Conservation (phyloP, 169 alveolate species). For the Eimeria sp. region DNA sequence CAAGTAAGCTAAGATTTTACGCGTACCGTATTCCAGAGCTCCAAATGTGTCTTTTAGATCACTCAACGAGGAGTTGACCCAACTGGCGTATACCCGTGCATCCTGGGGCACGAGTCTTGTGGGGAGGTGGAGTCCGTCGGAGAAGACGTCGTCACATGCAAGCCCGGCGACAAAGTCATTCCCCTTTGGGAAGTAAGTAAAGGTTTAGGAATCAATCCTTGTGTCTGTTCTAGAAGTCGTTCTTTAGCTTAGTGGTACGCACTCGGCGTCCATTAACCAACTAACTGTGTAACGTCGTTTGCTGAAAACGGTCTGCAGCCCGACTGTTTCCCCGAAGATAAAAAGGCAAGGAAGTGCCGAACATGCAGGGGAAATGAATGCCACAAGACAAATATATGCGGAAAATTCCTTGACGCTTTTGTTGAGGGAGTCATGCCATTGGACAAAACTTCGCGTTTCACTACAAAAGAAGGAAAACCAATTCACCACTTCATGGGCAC, state of each 20-base stretch:
- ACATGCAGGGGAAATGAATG: slow-evolving; percentile 87
- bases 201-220: neutral
- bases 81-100: slow-evolving; percentile 89
- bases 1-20: neutral
- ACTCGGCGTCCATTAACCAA: neutral
- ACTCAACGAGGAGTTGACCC: slow-evolving; percentile 90
- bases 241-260: neutral
- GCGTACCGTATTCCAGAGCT: neutral
- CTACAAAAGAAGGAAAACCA: slow-evolving; percentile 85
- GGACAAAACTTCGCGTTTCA: slow-evolving; percentile 90
- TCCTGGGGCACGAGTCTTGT: slow-evolving; percentile 92
- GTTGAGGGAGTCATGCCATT: slow-evolving; percentile 92
- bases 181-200: slow-evolving; percentile 86
- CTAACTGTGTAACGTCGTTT: neutral
- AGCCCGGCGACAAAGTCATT: slow-evolving; percentile 90
- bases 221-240: neutral
- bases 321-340: slow-evolving; percentile 76
- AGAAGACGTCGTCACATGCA: slow-evolving; percentile 92
- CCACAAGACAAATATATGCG: slow-evolving; percentile 90
- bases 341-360: slow-evolving; percentile 71
- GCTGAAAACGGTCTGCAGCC: slow-evolving; percentile 48
- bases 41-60: slow-evolving; percentile 36
- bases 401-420: slow-evolving; percentile 87
- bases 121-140: slow-evolving; percentile 92
- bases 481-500: slow-evolving; percentile 92